A percentile compares a stretch with the other conserved stretches of the same genome.
These are phyloP conservation scores for Psilocybe tampanensis DNA, from an alignment of 768 basidiomycete species.

Conservation along the genomic window DNA sequence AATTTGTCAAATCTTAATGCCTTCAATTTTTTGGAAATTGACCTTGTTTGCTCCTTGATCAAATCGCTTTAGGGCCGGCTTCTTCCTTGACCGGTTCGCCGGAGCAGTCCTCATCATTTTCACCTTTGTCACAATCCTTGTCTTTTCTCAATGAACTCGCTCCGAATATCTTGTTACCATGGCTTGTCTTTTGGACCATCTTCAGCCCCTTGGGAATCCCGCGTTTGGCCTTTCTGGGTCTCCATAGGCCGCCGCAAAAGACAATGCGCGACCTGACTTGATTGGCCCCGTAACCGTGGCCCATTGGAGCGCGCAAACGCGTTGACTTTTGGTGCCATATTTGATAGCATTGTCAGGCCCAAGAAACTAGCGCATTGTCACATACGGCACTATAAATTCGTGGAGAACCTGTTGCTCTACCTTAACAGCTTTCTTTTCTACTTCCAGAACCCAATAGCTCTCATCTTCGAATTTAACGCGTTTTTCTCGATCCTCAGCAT, in stretches of 20 bases:
- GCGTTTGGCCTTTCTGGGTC: not conserved
- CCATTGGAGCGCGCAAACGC: not conserved
- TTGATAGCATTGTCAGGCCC: not conserved
- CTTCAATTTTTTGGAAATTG: conserved; percentile 19
- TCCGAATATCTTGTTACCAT: not conserved
- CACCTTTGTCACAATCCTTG: not conserved
- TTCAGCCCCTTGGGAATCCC: not conserved
- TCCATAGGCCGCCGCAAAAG: not conserved
- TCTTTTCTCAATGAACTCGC: not conserved
- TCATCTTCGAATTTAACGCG: not conserved
- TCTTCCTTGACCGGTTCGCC: not conserved
- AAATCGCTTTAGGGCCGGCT: conserved; percentile 17
- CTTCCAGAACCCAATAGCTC: too few species aligned
- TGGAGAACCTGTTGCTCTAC: not conserved
- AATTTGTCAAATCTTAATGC: conserved; percentile 9
- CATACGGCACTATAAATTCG: not conserved
- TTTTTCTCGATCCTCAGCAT: not conserved
- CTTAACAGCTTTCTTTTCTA: not conserved
- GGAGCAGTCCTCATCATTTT: not conserved
- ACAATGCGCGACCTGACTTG: not conserved
- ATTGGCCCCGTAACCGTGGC: not conserved
- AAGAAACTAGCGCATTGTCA: not conserved
- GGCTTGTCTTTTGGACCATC: not conserved
- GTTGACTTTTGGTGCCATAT: not conserved
- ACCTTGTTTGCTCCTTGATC: conserved; percentile 17